Evolutionary conservation across 2,329 filamentous ascomycete species (phyloP).

Genomic region (Chaetomium strumarium): DNA sequence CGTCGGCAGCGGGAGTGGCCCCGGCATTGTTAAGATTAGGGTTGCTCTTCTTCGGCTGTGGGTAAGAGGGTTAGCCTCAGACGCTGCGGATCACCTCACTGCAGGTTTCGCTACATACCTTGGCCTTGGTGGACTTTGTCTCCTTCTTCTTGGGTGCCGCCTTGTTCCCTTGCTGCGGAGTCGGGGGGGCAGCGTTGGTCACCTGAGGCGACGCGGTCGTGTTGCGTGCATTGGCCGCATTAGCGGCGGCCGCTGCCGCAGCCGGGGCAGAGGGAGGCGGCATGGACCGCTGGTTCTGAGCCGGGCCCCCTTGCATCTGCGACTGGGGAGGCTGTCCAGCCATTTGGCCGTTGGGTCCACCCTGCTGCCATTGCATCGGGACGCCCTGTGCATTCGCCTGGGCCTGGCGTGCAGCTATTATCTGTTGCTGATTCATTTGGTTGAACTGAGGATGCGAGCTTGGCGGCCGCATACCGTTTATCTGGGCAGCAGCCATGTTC

Average conservation of each 20-base stretch:
- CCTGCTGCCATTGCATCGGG: slow-evolving; percentile 43
- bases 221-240: slow-evolving; percentile 45
- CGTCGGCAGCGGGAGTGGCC: slow-evolving; percentile 53
- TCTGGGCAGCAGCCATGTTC: slow-evolving; percentile 45
- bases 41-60: slow-evolving; percentile 58
- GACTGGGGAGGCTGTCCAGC: slow-evolving; percentile 41
- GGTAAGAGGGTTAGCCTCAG: slow-evolving; percentile 17
- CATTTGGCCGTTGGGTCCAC: slow-evolving; percentile 38
- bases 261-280: slow-evolving; percentile 59
- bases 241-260: slow-evolving; percentile 19
- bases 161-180: slow-evolving; percentile 68
- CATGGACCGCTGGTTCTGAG: slow-evolving; percentile 60
- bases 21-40: slow-evolving; percentile 44
- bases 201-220: slow-evolving; percentile 58
- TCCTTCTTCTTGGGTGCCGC: slow-evolving; percentile 74
- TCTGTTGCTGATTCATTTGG: slow-evolving; percentile 54
- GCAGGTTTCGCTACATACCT: slow-evolving; percentile 47
- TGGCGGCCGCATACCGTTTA: slow-evolving; percentile 64
- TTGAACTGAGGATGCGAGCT: slow-evolving; percentile 60
- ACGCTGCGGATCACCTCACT: neutral
- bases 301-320: slow-evolving; percentile 58
- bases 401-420: slow-evolving; percentile 44
- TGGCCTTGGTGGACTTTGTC: slow-evolving; percentile 56
- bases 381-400: slow-evolving; percentile 44
- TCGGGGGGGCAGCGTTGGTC: slow-evolving; percentile 64